phyloP scores from a whole-genome alignment of 352 stramenopile genomes.

The Blastocystis sp. region DNA sequence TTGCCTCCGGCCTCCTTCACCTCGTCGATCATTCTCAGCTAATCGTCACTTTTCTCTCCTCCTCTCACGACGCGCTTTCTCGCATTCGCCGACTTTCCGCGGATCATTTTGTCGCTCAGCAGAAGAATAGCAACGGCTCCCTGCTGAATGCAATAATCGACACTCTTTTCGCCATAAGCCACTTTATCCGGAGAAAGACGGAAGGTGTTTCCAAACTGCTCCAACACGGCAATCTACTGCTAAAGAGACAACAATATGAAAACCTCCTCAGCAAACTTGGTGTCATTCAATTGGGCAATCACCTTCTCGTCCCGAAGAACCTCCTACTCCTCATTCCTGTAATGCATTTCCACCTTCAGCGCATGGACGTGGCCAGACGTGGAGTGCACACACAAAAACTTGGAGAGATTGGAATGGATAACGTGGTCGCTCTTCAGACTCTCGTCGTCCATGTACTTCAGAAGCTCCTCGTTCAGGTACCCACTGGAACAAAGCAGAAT shows the following conservation, averaged over 20 bases:
- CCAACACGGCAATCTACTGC: constrained; percentile 18
- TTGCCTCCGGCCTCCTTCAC: constrained; percentile 44
- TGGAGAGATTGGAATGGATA: constrained; percentile 18
- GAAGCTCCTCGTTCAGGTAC: constrained; percentile 32
- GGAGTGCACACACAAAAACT: constrained; percentile 49
- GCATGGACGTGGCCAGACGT: constrained; percentile 42
- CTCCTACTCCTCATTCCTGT: not conserved
- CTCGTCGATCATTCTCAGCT: constrained; percentile 8
- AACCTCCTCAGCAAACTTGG: constrained; percentile 58
- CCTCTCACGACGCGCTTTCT: constrained; percentile 4
- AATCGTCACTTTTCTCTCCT: not conserved
- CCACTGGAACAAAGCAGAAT: constrained; percentile 56
- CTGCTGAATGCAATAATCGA: constrained; percentile 47
- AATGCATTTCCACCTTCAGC: not conserved
- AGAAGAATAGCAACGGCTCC: constrained; percentile 37
- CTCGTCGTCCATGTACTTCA: constrained; percentile 53
- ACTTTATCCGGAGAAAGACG: constrained; percentile 14
- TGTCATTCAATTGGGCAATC: constrained; percentile 32
- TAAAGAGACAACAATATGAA: no score
- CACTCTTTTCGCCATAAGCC: constrained; percentile 49
- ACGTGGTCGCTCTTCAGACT: constrained; percentile 13
- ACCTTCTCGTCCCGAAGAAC: constrained; percentile 49
- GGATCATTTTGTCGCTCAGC: constrained; percentile 46
- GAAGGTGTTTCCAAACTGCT: constrained; percentile 21
- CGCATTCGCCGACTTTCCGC: constrained; percentile 22